phyloP scores from a whole-genome alignment of 495 filamentous ascomycete genomes.

The Xylaria flabelliformis region DNA sequence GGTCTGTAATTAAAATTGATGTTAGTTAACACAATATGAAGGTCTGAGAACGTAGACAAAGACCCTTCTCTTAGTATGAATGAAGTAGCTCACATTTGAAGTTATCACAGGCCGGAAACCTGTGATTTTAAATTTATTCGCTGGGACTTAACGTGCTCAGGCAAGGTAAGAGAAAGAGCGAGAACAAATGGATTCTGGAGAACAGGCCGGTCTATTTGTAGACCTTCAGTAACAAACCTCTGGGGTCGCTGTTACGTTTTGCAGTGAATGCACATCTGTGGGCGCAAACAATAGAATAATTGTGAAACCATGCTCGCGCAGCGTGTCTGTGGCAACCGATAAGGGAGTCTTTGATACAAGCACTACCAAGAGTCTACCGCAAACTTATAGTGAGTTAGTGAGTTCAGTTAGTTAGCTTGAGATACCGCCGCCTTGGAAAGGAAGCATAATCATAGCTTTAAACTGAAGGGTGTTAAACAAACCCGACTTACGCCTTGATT shows the following conservation, averaged over 20 bases:
- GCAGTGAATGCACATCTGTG: not conserved
- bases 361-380: not conserved
- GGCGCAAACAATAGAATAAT: not conserved
- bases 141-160: not conserved
- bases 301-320: not conserved
- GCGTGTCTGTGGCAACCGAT: not conserved
- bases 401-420: not conserved
- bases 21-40: not conserved
- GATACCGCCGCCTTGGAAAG: no score
- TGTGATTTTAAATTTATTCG: not conserved
- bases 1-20: no score
- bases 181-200: not conserved
- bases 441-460: not conserved
- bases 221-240: not conserved
- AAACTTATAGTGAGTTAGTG: not conserved
- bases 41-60: no score
- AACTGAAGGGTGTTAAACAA: not conserved
- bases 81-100: not conserved
- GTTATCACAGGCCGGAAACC: not conserved
- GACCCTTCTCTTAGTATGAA: not conserved
- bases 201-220: not conserved
- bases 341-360: not conserved
- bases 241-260: not conserved
- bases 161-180: not conserved
- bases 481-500: not conserved